Percentiles rank a stretch among this genome's conserved stretches.
These are phyloP conservation scores for Blastocystis sp. DNA, from an alignment of 352 stramenopile species.

Conservation along the genomic window DNA sequence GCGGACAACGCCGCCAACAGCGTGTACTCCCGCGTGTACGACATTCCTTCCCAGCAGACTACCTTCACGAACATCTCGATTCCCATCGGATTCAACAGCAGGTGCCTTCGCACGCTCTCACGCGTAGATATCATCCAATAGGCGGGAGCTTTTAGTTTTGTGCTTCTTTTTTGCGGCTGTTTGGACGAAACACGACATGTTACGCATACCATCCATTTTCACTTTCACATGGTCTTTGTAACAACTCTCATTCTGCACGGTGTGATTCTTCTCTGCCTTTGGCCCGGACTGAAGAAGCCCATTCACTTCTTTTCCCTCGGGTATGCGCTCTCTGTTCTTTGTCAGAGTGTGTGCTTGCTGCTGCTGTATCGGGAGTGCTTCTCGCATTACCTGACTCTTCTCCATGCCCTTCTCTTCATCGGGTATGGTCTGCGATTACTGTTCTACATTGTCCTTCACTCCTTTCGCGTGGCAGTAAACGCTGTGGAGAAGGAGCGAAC, in stretches of 20 bases:
- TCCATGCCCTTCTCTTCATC: not conserved
- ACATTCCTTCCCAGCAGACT: constrained; percentile 27
- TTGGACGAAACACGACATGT: not conserved
- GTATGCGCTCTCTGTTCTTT: not conserved
- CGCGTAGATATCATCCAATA: constrained; percentile 26
- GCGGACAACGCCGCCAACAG: not conserved
- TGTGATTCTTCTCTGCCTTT: not conserved
- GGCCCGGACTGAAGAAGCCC: not conserved
- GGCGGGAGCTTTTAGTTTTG: not conserved
- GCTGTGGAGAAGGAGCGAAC: not conserved
- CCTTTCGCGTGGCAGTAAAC: not conserved
- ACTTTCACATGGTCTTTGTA: not conserved
- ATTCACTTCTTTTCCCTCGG: not conserved
- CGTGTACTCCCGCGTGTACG: constrained; percentile 28
- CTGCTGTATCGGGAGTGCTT: not conserved
- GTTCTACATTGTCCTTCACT: not conserved
- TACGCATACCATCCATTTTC: not conserved
- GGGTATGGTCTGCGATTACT: not conserved
- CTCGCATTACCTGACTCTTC: not conserved
- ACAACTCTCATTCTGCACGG: not conserved
- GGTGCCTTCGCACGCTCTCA: not conserved
- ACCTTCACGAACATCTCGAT: constrained; percentile 66
- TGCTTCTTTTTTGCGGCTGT: constrained; percentile 11
- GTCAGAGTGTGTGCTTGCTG: not conserved
- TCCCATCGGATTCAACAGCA: constrained; percentile 51